Percentiles rank a stretch among this genome's conserved stretches.
Conservation (phyloP, 192 early-diverging fungal species). For the Coemansia sp. region DNA sequence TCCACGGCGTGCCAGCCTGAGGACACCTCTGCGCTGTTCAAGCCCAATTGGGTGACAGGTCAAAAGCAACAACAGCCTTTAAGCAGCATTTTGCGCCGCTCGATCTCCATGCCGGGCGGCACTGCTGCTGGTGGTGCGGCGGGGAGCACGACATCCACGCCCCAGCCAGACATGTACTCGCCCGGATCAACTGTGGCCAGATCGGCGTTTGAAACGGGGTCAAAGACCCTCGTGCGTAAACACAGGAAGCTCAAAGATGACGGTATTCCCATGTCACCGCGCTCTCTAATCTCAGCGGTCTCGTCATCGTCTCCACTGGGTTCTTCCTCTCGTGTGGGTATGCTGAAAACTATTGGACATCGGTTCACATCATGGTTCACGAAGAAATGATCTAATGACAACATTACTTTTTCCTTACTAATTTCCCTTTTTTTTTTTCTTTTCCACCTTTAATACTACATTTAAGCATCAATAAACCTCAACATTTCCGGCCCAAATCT, state of each 20-base stretch:
- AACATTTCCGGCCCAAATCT: neutral
- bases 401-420: slow-evolving; percentile 7
- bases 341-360: slow-evolving; percentile 33
- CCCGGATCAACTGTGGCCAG: slow-evolving; percentile 21
- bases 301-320: slow-evolving; percentile 45
- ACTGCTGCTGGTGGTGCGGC: neutral
- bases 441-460: neutral
- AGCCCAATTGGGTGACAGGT: neutral
- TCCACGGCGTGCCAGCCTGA: slow-evolving; percentile 18
- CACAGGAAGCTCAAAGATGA: slow-evolving; percentile 17
- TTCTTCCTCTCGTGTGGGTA: slow-evolving; percentile 16
- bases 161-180: slow-evolving; percentile 7
- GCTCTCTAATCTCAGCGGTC: slow-evolving; percentile 42
- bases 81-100: slow-evolving; percentile 33
- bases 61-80: slow-evolving; percentile 18
- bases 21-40: neutral
- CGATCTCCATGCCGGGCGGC: slow-evolving; percentile 50
- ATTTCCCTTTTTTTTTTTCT: neutral
- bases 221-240: slow-evolving; percentile 33
- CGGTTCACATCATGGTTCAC: slow-evolving; percentile 49
- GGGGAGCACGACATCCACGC: slow-evolving; percentile 5
- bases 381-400: slow-evolving; percentile 23
- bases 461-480: neutral
- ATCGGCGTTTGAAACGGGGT: slow-evolving; percentile 35
- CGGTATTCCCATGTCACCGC: slow-evolving; percentile 28